Base-by-base conservation (phyloP, 169 alveolate species). In the Plasmodium blacklocki region DNA sequence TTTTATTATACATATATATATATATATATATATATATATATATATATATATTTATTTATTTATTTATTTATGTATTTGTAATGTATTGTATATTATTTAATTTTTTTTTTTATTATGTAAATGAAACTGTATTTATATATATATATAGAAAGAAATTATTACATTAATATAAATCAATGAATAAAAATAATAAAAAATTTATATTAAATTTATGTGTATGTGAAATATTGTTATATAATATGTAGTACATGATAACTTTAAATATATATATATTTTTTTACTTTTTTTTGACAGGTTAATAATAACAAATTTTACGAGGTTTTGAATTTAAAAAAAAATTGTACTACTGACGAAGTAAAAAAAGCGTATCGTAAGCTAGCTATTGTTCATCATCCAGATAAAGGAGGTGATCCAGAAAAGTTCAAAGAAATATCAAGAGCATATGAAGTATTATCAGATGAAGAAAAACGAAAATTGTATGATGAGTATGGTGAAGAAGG, bases 401-500 rank as follows among this genome's bases (percentile, higher is more conserved):
- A 98, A 94, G 99, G 99, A 18, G 99, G 99, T 49, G 99, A 98
- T 93, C 99, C 98, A 7, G 99, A 97, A 92, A 96, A 95, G 94
- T 98, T 98, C 95, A 96, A 97, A 88, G 99, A 98, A 89, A 93
- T 99, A 60, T 94, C 99, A 50, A 95, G 98, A 71, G 99, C 99
- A 45, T 97, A 98, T 87, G 99, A 99, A 93, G 97, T 97, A 23
- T 94, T 99, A 64, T 91, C 98, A 18, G 99, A 99, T 86, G 99
- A 99, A 21, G 99, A 98, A 92, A 98, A 98, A 93, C 95, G 99
- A 73, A 96, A 98, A 67, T 88, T 98, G 15, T 98, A 98, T 90
- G 99, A 98, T 88, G 99, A 97, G 59, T 94, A 95, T 74, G 99
- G 99, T 3, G 99, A 98, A 93, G 99, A 98, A 91, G 99, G 99